Evolutionary conservation across 2,329 filamentous ascomycete species (phyloP), one percentile per base, ranked within the genome.

Genomic region (Nannizziopsis barbatae): DNA sequence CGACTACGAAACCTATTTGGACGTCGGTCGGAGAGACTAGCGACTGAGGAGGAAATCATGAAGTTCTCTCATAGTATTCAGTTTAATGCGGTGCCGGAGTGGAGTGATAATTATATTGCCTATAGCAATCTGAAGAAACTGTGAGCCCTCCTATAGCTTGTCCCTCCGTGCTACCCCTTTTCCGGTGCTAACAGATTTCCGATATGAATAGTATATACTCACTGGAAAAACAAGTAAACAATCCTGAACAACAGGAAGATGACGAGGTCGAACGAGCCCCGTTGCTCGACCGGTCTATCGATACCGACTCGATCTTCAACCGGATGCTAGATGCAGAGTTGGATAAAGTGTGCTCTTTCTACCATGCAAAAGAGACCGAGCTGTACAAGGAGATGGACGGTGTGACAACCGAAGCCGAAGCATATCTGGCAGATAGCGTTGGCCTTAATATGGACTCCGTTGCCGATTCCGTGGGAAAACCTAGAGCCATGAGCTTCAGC

Each of bases 1-100:
- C 38, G 42, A 17, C 6, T 50, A 17, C 20, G 48, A 18, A 22
- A 38, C 15, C 22, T 14, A n/a, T 39, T 37, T 37, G 30, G 42
- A 36, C 20, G 15, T 40, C 42, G 27, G 17, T 50, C 47, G 9
- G 38, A 43, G 18, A 32, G 77, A 78, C 75, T 80, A 89, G 60
- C 78, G 30, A 55, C 85, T 58, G 74, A 81, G 58, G 77, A 75
- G 56, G 81, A 84, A 80, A 86, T 87, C 63, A 98, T 98, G 92
- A 96, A 96, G 82, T 98, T 98, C 75, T 96, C 90, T 14, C 92
- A 98, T 67, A 96, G 90, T 70, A 83, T 98, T 59, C 92, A 98
- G 74, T 98, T 98, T 72, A 98, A 98, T 73, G 89, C 92, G 55
- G 92, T 98, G 59, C 92, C 92, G n/a, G 92, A 98, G 70, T 98